Base-by-base conservation (phyloP, 371 early-diverging fungal genomes). In the Mortierella sp. region DNA sequence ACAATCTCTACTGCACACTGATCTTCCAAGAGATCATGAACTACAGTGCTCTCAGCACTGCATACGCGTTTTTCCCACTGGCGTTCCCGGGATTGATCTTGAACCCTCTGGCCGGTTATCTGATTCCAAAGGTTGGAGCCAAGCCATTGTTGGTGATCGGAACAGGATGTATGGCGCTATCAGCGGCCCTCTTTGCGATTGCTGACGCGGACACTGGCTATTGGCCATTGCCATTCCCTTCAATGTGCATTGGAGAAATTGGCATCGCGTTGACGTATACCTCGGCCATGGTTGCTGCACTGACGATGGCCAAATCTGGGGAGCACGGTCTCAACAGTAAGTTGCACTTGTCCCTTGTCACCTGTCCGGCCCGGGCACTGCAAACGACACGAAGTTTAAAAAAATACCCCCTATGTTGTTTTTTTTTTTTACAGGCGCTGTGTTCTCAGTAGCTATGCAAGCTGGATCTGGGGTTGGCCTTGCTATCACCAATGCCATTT, bases 21-120 rank as follows among this genome's bases (percentile, higher is more conserved):
- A 80, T 79, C 47, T 82, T 84, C 45, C 82, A 81, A 42, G 76
- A 84, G 6, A 51, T 81, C 26, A 80, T 76, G 72, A 52, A 58
- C 38, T 84, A 78, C 45, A 43, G 53, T 9, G 71, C 84, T 3
- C 39, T 82, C 55, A 58, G 79, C 7, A 74, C 82, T 0, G 82
- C 84, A 7, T 80, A 67, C 58, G 79, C 66, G 23, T 82, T 67
- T 65, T 80, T 69, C 68, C 84, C 68, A 0, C 41, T 74, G 54
- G 76, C 76, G 21, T 74, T 74, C 62, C 76, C 76, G 19, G 76
- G 76, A 43, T 38, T 74, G 31, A 27, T 74, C 1, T 42, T 74
- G 50, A 74, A 74, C 27, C 76, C 76, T 6, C 18, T 74, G 43
- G 76, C 76, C 1, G 76, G 76, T 12, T 61, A 74, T 54, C 28